Evolutionary conservation across 495 filamentous ascomycete species (phyloP), one percentile per base, ranked within the genome.

Genomic region (Penicillium macrosclerotiorum): DNA sequence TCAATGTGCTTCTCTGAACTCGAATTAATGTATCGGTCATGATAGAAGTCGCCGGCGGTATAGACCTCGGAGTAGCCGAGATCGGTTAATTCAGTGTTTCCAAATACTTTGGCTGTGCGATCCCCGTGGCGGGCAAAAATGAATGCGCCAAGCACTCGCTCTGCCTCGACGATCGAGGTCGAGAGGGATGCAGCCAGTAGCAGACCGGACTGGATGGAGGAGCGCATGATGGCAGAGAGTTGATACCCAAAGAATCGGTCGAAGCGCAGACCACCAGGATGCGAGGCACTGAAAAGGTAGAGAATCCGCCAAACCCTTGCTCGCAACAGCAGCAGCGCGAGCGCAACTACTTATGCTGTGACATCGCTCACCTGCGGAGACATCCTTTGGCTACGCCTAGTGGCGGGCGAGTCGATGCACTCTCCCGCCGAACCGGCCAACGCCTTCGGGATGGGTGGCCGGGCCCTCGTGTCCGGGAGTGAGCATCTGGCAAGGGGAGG

Each of bases 61-160:
- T 77, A 82, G 52, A 88, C 68, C 62, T 91, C 74, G 8, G 51
- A 56, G 57, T 82, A 84, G 13, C 82, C 82, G 34, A 85, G 66
- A 34, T 76, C 67, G 17, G 82, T 85, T 49, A 86, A 63, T 46
- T 72, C 62, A 22, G 78, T 68, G 19, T 71, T 76, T 11, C 77
- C 69, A 12, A 70, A 62, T 2, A 71, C 57, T 53, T 84, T 84
- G 1, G 80, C 49, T 0, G 80, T 81, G 16, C 82, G 75, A 54
- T 85, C 82, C 24, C 82, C 82, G 68, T 85, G 82, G 14, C 82
- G 79, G 14, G 79, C 71, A 63, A 81, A 84, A 57, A 85, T 74
- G 57, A 80, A 83, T 8, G 75, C 77, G 3, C 82, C 78, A 26
- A 84, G 68, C 19, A 87, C 67, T 6, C 77, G 87, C 64, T 80